These are phyloP conservation scores for Leccinum fallax DNA, from an alignment of 1,284 basidiomycete genomes.

Conservation along the genomic window DNA sequence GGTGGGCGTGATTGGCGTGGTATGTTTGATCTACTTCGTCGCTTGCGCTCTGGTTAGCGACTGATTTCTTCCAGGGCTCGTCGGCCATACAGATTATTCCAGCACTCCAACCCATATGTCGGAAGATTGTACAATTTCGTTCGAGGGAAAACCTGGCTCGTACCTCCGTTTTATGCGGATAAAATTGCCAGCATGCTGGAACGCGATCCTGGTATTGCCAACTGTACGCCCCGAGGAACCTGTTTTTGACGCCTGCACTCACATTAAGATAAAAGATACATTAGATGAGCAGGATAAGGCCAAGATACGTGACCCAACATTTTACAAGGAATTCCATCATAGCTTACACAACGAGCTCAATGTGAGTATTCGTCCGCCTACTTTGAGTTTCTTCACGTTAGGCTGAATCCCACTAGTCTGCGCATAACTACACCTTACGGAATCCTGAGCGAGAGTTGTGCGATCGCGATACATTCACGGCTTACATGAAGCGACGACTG, in stretches of 20 bases:
- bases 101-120: conserved; percentile 53
- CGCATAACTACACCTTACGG: conserved; percentile 48
- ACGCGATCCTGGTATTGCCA: conserved; percentile 38
- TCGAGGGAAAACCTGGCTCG: conserved; percentile 64
- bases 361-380: conserved; percentile 30
- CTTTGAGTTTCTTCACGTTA: not conserved
- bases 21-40: conserved; percentile 29
- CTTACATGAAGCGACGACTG: conserved; percentile 53
- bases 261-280: conserved; percentile 29
- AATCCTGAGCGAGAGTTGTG: conserved; percentile 45
- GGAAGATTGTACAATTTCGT: conserved; percentile 57
- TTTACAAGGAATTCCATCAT: conserved; percentile 53
- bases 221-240: conserved; percentile 42
- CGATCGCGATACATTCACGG: conserved; percentile 42
- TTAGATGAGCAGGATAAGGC: conserved; percentile 59
- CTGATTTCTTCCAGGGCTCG: conserved; percentile 48
- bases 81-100: conserved; percentile 68
- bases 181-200: conserved; percentile 42
- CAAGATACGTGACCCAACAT: conserved; percentile 46
- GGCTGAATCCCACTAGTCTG: conserved; percentile 38
- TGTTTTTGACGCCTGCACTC: not conserved
- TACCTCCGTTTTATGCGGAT: conserved; percentile 48
- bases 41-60: not conserved
- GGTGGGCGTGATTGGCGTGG: conserved; percentile 63
- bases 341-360: conserved; percentile 56